Conservation (phyloP, 1,284 basidiomycete species). For the Takashimella tepidaria region DNA sequence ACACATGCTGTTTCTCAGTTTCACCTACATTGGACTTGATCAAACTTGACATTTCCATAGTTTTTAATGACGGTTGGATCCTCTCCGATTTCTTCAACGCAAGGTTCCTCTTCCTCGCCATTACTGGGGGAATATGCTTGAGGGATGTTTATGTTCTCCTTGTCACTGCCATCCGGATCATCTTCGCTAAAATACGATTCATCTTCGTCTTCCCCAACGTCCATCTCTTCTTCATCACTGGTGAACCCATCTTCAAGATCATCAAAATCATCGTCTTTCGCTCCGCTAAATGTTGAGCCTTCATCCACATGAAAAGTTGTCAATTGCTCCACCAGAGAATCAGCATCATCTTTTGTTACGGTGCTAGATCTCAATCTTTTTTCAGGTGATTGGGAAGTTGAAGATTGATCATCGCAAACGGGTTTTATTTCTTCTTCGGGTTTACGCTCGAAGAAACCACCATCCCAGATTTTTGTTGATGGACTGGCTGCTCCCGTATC, state of each 20-base stretch:
- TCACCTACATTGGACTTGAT: constrained; percentile 11
- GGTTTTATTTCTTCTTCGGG: background rate
- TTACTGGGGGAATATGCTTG: constrained; percentile 3
- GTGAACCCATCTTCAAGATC: background rate
- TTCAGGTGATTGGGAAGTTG: background rate
- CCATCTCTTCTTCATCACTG: background rate
- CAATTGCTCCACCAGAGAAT: background rate
- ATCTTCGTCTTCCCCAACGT: constrained; percentile 10
- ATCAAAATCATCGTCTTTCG: background rate
- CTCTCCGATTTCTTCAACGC: constrained; percentile 3
- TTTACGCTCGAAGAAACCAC: constrained; percentile 14
- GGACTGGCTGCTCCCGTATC: constrained; percentile 1
- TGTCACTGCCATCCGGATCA: constrained; percentile 28
- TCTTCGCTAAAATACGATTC: constrained; percentile 8
- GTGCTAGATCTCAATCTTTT: background rate
- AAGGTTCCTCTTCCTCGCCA: constrained; percentile 3
- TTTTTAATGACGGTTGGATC: constrained; percentile 1
- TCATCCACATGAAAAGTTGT: background rate
- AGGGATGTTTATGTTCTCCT: constrained; percentile 33
- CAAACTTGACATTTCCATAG: constrained; percentile 4
- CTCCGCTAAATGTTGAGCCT: too few species aligned
- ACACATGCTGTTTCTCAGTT: too few species aligned
- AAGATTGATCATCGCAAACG: background rate
- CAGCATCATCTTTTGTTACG: background rate
- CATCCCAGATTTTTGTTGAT: constrained; percentile 22